phyloP scores from a whole-genome alignment of 2,329 filamentous ascomycete genomes.

The Monosporascus sp. region DNA sequence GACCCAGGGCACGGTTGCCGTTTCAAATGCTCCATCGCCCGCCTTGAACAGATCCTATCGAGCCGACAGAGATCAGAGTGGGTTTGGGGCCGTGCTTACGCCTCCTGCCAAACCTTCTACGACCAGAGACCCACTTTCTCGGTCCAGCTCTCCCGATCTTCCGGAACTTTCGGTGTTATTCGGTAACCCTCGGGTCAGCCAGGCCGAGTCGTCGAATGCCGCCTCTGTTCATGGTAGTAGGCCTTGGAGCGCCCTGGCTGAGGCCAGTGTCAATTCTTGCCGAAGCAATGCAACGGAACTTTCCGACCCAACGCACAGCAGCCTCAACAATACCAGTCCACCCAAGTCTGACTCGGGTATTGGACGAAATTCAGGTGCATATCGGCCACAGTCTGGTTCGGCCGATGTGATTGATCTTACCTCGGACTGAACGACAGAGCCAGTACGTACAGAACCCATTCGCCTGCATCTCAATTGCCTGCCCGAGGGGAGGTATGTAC shows the following conservation, averaged over 20 bases:
- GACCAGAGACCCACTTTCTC: neutral
- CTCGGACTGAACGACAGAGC: neutral
- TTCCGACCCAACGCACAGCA: neutral
- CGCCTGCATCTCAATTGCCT: too few relatives aligned
- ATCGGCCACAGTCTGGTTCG: neutral
- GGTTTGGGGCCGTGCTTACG: neutral
- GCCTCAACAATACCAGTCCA: too few relatives aligned
- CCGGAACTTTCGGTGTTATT: neutral
- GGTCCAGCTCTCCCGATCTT: neutral
- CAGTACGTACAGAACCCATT: too few relatives aligned
- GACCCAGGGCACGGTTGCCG: neutral
- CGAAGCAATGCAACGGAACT: neutral
- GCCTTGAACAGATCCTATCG: neutral
- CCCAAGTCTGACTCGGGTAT: too few relatives aligned
- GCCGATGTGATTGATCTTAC: neutral
- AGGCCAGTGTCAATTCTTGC: neutral
- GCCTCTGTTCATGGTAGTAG: too few relatives aligned
- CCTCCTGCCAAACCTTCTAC: neutral
- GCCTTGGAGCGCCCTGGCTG: too few relatives aligned
- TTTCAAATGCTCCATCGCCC: neutral
- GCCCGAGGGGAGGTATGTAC: too few relatives aligned
- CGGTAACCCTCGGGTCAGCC: neutral
- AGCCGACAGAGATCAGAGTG: neutral
- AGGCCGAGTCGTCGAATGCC: too few relatives aligned
- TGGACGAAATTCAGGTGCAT: neutral